Percentiles rank a stretch among this genome's conserved stretches.
Conservation (phyloP, 164 flowering plant genomes). For the Stephania japonica region DNA sequence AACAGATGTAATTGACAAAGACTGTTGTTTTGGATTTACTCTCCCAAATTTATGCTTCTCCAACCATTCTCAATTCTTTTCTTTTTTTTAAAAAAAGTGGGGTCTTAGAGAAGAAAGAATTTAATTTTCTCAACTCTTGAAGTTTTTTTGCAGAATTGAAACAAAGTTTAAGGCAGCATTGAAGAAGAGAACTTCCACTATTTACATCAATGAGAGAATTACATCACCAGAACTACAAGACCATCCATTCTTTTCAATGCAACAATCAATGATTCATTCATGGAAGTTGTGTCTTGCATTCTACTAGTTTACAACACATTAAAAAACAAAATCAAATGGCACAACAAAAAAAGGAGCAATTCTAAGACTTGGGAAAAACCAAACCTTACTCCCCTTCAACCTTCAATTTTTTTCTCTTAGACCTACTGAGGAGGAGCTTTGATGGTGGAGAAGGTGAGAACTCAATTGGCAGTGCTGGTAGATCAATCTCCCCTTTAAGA, state of each 20-base stretch:
- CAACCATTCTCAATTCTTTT: neutral
- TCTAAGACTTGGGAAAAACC: neutral
- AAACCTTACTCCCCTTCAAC: slow-evolving; percentile 34
- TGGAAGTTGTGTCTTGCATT: neutral
- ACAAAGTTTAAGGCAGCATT: neutral
- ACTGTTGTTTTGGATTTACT: too few relatives aligned
- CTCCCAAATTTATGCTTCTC: too few relatives aligned
- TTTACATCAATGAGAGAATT: neutral
- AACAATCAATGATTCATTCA: neutral
- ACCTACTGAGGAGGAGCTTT: slow-evolving; percentile 42
- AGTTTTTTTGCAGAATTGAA: neutral
- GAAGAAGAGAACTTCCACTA: neutral
- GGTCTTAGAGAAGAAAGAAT: neutral
- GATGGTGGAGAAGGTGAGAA: slow-evolving; percentile 91
- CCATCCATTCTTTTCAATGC: neutral
- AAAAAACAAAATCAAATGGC: neutral
- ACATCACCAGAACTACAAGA: neutral
- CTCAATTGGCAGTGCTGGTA: slow-evolving; percentile 65
- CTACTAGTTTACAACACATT: slow-evolving; percentile 10
- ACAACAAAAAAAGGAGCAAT: neutral
- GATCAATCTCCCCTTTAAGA: slow-evolving; percentile 81
- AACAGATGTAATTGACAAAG: too few relatives aligned
- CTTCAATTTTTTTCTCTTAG: slow-evolving; percentile 45
- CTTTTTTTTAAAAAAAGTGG: neutral
- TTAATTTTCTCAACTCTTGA: neutral